A percentile compares a stretch with the other conserved stretches of the same genome.
Conservation (phyloP, 2,329 filamentous ascomycete species). For the Akanthomyces dipterigenus region DNA sequence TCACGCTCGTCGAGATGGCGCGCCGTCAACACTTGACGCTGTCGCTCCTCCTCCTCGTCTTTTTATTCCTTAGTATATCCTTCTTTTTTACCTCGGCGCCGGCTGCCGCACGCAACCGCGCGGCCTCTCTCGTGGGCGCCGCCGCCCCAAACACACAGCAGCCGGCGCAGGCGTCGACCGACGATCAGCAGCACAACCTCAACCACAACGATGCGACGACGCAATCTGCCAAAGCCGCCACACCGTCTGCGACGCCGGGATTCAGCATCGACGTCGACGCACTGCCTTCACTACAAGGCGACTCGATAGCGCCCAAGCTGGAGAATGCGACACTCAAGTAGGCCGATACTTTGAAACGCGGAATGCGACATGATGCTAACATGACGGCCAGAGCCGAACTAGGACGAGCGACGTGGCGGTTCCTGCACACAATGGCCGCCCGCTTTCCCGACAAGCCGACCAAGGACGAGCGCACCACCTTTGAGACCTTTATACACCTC, state of each 20-base stretch:
- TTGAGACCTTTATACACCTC: slow-evolving; percentile 58
- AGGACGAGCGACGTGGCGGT: slow-evolving; percentile 62
- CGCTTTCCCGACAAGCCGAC: slow-evolving; percentile 61
- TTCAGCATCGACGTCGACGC: slow-evolving; percentile 34
- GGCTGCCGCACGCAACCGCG: slow-evolving; percentile 14
- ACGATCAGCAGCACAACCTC: background rate
- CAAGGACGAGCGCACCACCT: slow-evolving; percentile 53
- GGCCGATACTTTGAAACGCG: background rate
- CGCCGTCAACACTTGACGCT: slow-evolving; percentile 47
- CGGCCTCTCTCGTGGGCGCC: background rate
- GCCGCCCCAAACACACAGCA: background rate
- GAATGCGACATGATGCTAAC: background rate
- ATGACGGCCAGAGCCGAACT: slow-evolving; percentile 47
- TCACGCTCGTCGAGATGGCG: slow-evolving; percentile 34
- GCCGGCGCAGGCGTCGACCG: background rate
- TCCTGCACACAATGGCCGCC: slow-evolving; percentile 65
- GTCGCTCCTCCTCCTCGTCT: slow-evolving; percentile 47
- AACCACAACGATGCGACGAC: background rate
- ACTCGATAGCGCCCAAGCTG: slow-evolving; percentile 71
- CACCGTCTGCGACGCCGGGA: slow-evolving; percentile 16
- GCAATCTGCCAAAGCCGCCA: slow-evolving; percentile 21
- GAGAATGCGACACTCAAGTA: slow-evolving; percentile 78
- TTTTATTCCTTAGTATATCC: slow-evolving; percentile 50
- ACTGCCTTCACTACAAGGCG: slow-evolving; percentile 51
- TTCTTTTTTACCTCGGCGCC: slow-evolving; percentile 39